A percentile compares a stretch with the other conserved stretches of the same genome.
Conservation (phyloP, 1,284 basidiomycete species). For the Entoloma clypeatum region DNA sequence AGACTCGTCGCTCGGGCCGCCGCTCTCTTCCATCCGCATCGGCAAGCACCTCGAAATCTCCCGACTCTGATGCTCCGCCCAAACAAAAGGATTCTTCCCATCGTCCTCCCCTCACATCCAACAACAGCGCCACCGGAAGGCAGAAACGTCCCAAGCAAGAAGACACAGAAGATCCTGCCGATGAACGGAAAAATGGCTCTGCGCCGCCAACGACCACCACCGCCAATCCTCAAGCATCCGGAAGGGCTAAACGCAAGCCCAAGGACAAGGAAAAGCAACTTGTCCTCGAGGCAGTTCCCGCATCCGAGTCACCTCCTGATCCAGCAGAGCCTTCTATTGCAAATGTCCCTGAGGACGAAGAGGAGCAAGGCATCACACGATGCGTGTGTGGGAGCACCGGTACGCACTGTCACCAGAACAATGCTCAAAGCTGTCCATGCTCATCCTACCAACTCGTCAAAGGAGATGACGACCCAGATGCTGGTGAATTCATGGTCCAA, state of each 20-base stretch:
- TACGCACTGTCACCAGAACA: conserved; percentile 46
- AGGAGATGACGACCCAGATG: conserved; percentile 75
- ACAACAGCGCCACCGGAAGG: conserved; percentile 40
- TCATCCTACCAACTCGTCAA: conserved; percentile 21
- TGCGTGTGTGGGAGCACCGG: conserved; percentile 92
- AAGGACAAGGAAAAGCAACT: conserved; percentile 46
- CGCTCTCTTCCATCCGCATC: conserved; percentile 65
- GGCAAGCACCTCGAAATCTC: conserved; percentile 67
- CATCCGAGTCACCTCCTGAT: conserved; percentile 29
- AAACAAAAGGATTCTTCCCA: conserved; percentile 48
- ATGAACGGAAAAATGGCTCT: conserved; percentile 43
- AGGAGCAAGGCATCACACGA: conserved; percentile 84
- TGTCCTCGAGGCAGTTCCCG: conserved; percentile 26
- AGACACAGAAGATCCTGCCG: conserved; percentile 60
- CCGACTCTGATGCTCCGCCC: conserved; percentile 57
- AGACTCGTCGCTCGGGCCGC: conserved; percentile 71
- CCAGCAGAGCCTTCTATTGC: conserved; percentile 33
- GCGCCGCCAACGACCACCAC: conserved; percentile 36
- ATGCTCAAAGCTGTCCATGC: conserved; percentile 8
- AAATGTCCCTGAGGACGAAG: conserved; percentile 49
- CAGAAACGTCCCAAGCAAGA: conserved; percentile 70
- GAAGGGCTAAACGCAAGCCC: conserved; percentile 50
- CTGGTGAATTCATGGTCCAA: conserved; percentile 93
- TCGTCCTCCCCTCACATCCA: conserved; percentile 43
- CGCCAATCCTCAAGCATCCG: conserved; percentile 28